Evolutionary conservation across 2,329 filamentous ascomycete genomes (phyloP).

Genomic region (Eutypella sp.): DNA sequence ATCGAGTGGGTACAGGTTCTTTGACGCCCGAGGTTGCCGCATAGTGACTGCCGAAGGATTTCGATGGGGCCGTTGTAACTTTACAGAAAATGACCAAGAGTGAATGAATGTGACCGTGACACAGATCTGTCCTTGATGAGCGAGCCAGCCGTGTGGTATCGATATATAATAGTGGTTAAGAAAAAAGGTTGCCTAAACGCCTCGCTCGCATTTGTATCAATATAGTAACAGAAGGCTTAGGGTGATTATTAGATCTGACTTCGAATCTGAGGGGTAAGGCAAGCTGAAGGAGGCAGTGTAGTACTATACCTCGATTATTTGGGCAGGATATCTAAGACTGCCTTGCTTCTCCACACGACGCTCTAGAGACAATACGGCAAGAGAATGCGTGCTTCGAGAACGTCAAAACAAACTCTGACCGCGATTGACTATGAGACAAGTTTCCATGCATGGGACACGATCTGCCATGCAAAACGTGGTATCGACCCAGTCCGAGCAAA

Average conservation of each 20-base stretch:
- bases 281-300: not conserved
- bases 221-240: not conserved
- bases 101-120: not conserved
- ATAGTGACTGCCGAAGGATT: not conserved
- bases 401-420: too few species aligned
- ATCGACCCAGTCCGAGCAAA: too few species aligned
- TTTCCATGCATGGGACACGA: too few species aligned
- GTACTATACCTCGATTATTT: not conserved
- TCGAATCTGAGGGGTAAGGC: not conserved
- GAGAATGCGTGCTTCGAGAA: too few species aligned
- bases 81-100: not conserved
- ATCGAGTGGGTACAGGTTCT: not conserved
- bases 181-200: too few species aligned
- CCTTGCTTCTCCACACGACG: not conserved
- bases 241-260: not conserved
- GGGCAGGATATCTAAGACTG: not conserved
- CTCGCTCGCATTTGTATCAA: too few species aligned
- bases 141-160: too few species aligned
- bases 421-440: too few species aligned
- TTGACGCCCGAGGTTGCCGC: not conserved
- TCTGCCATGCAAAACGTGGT: too few species aligned
- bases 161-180: too few species aligned
- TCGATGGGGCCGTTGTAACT: not conserved
- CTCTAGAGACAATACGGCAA: not conserved
- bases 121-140: not conserved